Evolutionary conservation across 2,329 filamentous ascomycete species (phyloP).

Genomic region (Cryphonectria parasitica): DNA sequence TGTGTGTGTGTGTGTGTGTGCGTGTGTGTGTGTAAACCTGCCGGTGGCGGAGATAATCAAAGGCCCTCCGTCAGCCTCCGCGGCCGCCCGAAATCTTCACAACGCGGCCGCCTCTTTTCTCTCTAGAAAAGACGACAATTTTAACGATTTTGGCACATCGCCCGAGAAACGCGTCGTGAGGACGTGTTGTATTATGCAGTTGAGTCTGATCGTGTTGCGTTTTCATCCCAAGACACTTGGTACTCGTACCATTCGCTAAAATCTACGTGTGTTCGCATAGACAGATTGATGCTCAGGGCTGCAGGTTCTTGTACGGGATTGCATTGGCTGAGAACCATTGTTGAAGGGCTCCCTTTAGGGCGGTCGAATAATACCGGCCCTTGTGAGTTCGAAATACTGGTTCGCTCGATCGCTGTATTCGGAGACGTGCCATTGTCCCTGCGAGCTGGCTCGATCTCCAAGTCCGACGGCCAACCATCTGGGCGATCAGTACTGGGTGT

Average conservation of each 20-base stretch:
- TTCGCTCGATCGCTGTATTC: conserved; percentile 6
- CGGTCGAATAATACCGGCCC: not conserved
- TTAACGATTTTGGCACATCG: too few species aligned
- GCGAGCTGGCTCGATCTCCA: conserved; percentile 18
- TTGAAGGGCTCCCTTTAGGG: not conserved
- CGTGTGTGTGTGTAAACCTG: not conserved
- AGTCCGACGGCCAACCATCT: conserved; percentile 25
- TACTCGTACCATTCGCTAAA: not conserved
- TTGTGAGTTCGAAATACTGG: conserved; percentile 9
- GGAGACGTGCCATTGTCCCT: not conserved
- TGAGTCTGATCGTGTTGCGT: not conserved
- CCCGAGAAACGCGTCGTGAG: not conserved
- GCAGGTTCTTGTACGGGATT: not conserved
- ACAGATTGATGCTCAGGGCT: conserved; percentile 1
- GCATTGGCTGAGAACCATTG: conserved; percentile 1
- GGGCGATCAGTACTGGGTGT: conserved; percentile 15
- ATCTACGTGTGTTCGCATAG: not conserved
- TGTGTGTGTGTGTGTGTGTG: not conserved
- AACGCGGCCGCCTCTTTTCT: not conserved
- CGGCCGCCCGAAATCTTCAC: conserved; percentile 1
- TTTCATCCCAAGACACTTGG: not conserved
- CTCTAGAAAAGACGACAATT: not conserved
- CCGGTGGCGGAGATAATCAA: not conserved
- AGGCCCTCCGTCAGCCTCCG: not conserved
- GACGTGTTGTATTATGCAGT: not conserved